A percentile compares a stretch with the other conserved stretches of the same genome.
Evolutionary conservation across 2,329 filamentous ascomycete species (phyloP).

Genomic region (Rhinocladiella mackenziei): DNA sequence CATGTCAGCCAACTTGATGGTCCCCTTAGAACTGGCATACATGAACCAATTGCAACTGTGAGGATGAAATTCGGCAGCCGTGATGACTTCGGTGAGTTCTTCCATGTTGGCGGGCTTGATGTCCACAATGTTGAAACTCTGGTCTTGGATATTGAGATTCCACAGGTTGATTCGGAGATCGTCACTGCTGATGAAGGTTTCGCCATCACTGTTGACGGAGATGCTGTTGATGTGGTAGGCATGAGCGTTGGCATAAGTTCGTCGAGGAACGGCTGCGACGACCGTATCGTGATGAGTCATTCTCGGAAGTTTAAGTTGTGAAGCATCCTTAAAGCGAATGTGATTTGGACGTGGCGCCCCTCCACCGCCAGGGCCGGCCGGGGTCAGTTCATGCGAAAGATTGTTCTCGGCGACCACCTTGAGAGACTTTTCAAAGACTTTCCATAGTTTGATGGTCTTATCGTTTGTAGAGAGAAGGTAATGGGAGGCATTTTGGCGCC

Average conservation of each 20-base stretch:
- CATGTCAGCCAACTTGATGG: slow-evolving; percentile 98
- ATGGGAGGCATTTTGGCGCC: slow-evolving; percentile 95
- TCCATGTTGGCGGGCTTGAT: slow-evolving; percentile 99
- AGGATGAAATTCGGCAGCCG: slow-evolving; percentile 95
- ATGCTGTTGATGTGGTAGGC: slow-evolving; percentile 99
- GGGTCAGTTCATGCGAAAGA: slow-evolving; percentile 87
- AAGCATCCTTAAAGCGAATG: slow-evolving; percentile 71
- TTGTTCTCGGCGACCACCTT: slow-evolving; percentile 99
- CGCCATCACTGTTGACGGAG: slow-evolving; percentile 98
- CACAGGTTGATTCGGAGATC: slow-evolving; percentile 96
- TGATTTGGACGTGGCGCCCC: slow-evolving; percentile 70
- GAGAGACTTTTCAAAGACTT: slow-evolving; percentile 98
- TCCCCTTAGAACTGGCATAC: slow-evolving; percentile 98
- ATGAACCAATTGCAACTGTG: slow-evolving; percentile 99
- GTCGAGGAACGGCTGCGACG: slow-evolving; percentile 88
- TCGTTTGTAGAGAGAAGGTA: slow-evolving; percentile 98
- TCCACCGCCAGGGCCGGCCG: slow-evolving; percentile 66
- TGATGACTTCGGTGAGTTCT: slow-evolving; percentile 97
- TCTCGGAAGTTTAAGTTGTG: slow-evolving; percentile 86
- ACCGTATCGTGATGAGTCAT: slow-evolving; percentile 98
- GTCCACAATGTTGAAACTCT: slow-evolving; percentile 99
- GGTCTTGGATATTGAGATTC: slow-evolving; percentile 98
- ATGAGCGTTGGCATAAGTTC: slow-evolving; percentile 96
- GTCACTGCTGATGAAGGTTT: slow-evolving; percentile 98
- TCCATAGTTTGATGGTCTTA: slow-evolving; percentile 99